Conservation (phyloP, 1,284 basidiomycete species). For the Fomitiporia mediterranea region DNA sequence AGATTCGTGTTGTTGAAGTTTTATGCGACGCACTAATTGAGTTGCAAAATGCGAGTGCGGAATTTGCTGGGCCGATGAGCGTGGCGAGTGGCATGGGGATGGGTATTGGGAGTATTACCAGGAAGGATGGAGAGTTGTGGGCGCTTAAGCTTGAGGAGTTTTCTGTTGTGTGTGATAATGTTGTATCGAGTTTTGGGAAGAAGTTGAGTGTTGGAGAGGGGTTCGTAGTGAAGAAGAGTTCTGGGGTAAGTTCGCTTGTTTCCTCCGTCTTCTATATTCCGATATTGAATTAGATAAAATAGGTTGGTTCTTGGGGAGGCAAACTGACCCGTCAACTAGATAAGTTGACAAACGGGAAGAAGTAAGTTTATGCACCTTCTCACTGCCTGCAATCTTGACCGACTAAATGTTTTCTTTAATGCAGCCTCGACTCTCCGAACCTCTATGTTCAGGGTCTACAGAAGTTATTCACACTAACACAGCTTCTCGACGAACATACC, state of each 20-base stretch:
- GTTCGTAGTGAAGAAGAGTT: slow-evolving; percentile 76
- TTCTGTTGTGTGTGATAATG: slow-evolving; percentile 74
- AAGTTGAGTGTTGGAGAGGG: slow-evolving; percentile 86
- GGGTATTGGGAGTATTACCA: slow-evolving; percentile 63
- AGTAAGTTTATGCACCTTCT: slow-evolving; percentile 46
- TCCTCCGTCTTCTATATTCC: slow-evolving; percentile 13
- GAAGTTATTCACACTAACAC: slow-evolving; percentile 69
- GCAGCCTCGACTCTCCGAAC: slow-evolving; percentile 82
- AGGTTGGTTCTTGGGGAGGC: slow-evolving; percentile 70
- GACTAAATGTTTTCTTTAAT: slow-evolving; percentile 21
- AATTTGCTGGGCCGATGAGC: slow-evolving; percentile 71
- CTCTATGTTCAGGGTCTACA: slow-evolving; percentile 79
- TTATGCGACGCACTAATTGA: slow-evolving; percentile 73
- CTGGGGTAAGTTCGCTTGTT: slow-evolving; percentile 42
- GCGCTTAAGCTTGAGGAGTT: slow-evolving; percentile 65
- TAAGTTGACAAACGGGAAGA: slow-evolving; percentile 87
- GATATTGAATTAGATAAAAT: slow-evolving; percentile 28
- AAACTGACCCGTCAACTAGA: slow-evolving; percentile 82
- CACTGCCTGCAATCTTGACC: slow-evolving; percentile 17
- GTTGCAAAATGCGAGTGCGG: slow-evolving; percentile 59
- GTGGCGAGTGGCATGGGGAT: slow-evolving; percentile 68
- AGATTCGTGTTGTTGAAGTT: slow-evolving; percentile 79
- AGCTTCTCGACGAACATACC: slow-evolving; percentile 86
- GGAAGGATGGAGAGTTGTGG: slow-evolving; percentile 72
- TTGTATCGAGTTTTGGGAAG: slow-evolving; percentile 82